Evolutionary conservation across 257 asterid species (phyloP), one percentile per base, ranked within the genome.

Genomic region (Lycium barbarum): DNA sequence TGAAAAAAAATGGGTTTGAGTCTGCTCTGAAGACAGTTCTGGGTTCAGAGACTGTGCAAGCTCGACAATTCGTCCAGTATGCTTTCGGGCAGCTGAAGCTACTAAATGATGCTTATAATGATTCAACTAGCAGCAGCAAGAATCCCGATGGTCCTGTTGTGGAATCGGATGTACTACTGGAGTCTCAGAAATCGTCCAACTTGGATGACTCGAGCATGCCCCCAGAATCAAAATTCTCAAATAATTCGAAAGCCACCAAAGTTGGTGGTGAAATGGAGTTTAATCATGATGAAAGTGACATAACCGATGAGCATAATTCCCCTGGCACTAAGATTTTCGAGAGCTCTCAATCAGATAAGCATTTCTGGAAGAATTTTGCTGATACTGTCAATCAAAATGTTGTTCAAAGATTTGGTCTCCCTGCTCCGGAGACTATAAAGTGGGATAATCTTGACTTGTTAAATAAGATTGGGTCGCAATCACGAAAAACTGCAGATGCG

Each of bases 31-130:
- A 92, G 91, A 91, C 89, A 91, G 83, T 95, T 88, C 83, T 89
- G 70, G 99, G 98, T 82, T 93, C 99, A 47, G 98, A 97, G 91
- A 88, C 98, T 57, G 94, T 97, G 85, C 97, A 92, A 89, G 97
- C 98, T 66, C 93, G 98, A 45, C 93, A 97, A 78, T 97, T 97
- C 83, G 99, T 95, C 79, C 94, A 95, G 90, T 95, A 90, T 90
- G 97, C 99, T 62, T 97, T 97, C 87, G 97, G 97, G 51, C 97
- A 91, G 89, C 83, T 97, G 53, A 95, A 95, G 88, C 89, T 93
- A 79, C 87, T 91, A n/a, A 94, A 97, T 83, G 93, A 93, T 78
- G 88, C 93, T 40, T 92, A 93, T 86, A 89, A 90, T 84, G 94
- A 88, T 89, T 83, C 91, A 45, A 87, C 74, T 84, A 82, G 84